Evolutionary conservation across 345 rosid species (phyloP).

Genomic region (Citrus unshiu): DNA sequence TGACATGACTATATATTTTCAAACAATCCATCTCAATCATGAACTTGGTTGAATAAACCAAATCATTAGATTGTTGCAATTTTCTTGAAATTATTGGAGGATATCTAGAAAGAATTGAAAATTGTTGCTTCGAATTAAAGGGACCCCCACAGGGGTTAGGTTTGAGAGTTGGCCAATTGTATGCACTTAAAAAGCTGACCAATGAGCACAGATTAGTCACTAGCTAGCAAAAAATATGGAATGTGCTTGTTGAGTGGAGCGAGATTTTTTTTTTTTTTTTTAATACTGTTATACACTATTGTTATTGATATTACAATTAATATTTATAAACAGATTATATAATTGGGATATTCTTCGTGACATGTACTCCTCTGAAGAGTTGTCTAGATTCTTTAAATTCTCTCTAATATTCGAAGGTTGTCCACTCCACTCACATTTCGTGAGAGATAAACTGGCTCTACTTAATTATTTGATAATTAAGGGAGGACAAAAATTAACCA

Average conservation of each 20-base stretch:
- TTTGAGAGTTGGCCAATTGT: not conserved
- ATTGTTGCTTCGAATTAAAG: not conserved
- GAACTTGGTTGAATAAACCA: not conserved
- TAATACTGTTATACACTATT: no score
- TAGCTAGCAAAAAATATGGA: not conserved
- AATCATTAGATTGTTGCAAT: not conserved
- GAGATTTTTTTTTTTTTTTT: not conserved
- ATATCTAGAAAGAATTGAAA: no score
- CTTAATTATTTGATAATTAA: no score
- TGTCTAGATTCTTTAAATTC: no score
- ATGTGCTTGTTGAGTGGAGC: slow-evolving; percentile 8
- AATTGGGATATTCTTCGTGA: accelerated
- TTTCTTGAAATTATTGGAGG: not conserved
- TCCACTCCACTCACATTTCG: no score
- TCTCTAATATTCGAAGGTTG: no score
- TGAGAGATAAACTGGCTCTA: no score
- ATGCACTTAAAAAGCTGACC: not conserved
- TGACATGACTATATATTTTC: not conserved
- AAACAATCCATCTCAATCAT: not conserved
- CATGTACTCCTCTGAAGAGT: accelerated
- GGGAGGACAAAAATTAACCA: accelerated
- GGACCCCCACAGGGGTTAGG: not conserved
- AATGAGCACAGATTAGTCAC: not conserved
- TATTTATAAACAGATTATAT: no score
- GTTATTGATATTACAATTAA: no score